Conservation (phyloP, 2,329 filamentous ascomycete genomes). For the Diaporthe sp. region DNA sequence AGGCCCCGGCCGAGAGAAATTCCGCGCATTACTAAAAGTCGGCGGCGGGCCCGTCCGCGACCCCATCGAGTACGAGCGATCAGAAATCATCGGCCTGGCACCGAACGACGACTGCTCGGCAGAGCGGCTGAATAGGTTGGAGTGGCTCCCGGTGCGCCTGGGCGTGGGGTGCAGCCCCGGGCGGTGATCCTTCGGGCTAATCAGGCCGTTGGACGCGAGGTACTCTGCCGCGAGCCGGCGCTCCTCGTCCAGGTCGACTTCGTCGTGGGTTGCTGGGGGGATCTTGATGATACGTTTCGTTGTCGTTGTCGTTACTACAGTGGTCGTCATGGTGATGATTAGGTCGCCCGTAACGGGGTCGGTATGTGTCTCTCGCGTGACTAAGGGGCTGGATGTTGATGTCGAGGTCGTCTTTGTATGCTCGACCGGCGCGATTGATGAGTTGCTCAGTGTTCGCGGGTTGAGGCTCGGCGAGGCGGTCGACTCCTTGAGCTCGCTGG, state of each 20-base stretch:
- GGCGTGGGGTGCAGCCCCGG: constrained; percentile 3
- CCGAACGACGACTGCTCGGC: constrained; percentile 7
- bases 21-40: neutral
- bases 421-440: constrained; percentile 6
- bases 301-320: neutral
- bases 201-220: neutral
- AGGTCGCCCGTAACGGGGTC: neutral
- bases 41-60: constrained; percentile 10
- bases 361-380: constrained; percentile 1
- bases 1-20: neutral
- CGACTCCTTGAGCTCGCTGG: constrained; percentile 6
- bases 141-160: neutral
- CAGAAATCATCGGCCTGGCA: neutral
- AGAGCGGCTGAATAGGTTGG: neutral
- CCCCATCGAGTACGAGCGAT: neutral
- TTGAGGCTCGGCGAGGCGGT: neutral
- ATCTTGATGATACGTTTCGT: constrained; percentile 3
- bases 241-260: constrained; percentile 8
- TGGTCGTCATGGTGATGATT: neutral
- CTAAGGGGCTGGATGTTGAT: neutral
- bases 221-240: neutral
- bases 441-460: neutral
- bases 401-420: neutral
- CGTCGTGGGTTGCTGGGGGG: neutral
- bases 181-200: neutral